A percentile compares a stretch with the other conserved stretches of the same genome.
Evolutionary conservation across 768 basidiomycete genomes (phyloP).

Genomic region (Phaffia australis): DNA sequence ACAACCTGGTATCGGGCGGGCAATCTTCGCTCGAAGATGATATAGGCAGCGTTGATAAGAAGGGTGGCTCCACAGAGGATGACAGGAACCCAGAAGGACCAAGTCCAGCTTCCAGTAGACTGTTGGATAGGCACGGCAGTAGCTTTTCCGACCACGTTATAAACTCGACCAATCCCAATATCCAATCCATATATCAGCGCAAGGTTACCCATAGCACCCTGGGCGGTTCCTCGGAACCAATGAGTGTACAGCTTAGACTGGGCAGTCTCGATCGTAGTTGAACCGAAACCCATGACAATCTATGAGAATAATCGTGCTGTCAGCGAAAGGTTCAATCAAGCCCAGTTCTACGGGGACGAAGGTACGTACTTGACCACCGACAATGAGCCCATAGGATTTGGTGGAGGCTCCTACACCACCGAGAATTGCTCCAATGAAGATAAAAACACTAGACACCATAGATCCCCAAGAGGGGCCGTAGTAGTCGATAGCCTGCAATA

Average conservation of each 20-base stretch:
- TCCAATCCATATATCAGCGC: conserved; percentile 33
- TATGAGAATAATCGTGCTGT: not conserved
- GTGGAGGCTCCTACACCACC: conserved; percentile 11
- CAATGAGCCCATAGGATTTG: conserved; percentile 10
- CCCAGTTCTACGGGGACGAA: not conserved
- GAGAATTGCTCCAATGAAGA: conserved; percentile 32
- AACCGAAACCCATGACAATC: conserved; percentile 31
- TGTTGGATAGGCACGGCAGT: conserved; percentile 34
- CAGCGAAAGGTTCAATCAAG: no score
- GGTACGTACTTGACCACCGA: not conserved
- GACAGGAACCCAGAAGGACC: conserved; percentile 37
- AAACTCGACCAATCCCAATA: conserved; percentile 34
- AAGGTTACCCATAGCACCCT: not conserved
- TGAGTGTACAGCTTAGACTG: conserved; percentile 35
- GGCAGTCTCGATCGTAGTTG: conserved; percentile 34
- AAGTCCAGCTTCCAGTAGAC: conserved; percentile 35
- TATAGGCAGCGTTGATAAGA: conserved; percentile 30
- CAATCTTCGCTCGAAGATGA: conserved; percentile 30
- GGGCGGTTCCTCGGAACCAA: conserved; percentile 30
- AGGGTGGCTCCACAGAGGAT: conserved; percentile 32
- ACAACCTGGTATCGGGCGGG: conserved; percentile 27
- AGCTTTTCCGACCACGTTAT: conserved; percentile 27
- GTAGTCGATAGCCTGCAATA: conserved; percentile 30
- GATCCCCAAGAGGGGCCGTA: conserved; percentile 31
- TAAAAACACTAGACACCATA: conserved; percentile 31